Evolutionary conservation across 179 eudicot species (phyloP), one percentile per base, ranked within the genome.

Genomic region (Sideroxylon spinosum): DNA sequence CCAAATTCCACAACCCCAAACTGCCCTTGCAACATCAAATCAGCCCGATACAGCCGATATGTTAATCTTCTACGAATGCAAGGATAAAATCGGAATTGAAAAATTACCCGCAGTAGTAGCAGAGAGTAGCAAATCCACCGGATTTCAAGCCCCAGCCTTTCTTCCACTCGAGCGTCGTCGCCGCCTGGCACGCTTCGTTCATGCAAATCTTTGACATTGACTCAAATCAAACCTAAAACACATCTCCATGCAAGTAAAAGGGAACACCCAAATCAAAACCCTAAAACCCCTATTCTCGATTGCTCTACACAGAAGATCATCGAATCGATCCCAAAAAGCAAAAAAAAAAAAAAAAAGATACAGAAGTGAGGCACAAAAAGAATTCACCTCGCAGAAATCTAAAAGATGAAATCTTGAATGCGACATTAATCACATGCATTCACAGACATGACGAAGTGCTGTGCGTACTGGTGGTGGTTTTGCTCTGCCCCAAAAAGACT

Each of bases 101-200:
- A 74, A 84, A 77, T 83, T 87, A 92, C 98, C 98, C 97, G 92
- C 98, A 93, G 50, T 79, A 84, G 84, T 73, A 77, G 65, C 98
- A 93, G 53, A 93, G 92, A 64, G 25, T 80, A 79, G 97, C 97
- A 64, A 87, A 82, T 84, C 89, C 91, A 79, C 94, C 97, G 28
- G 98, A 91, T 83, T 92, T 91, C 89, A 93, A 85, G 67, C 66
- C 78, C 98, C 98, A 93, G 60, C 93, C 98, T 82, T 85, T 85
- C 88, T 89, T 93, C 97, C 91, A 91, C 50, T 91, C 89, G 68
- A 71, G 12, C 79, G 88, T 87, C 85, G 92, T 79, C 86, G 91
- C 87, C 78, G 91, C 81, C 49, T 82, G 86, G 75, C 98, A 92
- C 65, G 78, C 28, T 32, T 83, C 85, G 78, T 90, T 93, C 94